Evolutionary conservation across 306 rosid species (phyloP).

Genomic region (Fragaria ananassa): DNA sequence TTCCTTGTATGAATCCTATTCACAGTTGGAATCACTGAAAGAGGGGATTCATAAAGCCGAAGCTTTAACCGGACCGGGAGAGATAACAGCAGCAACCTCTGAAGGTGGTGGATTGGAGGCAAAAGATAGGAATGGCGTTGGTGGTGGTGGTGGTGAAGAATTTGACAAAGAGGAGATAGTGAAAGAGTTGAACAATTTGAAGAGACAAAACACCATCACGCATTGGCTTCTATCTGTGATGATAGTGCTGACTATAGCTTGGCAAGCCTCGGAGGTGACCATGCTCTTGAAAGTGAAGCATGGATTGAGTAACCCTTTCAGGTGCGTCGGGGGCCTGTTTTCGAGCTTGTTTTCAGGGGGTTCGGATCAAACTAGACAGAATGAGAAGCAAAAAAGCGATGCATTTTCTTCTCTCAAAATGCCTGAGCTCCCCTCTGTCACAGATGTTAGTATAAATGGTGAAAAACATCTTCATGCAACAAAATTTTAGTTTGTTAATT

Average conservation of each 20-base stretch:
- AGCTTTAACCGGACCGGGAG: conserved; percentile 20
- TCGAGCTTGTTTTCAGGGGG: conserved; percentile 27
- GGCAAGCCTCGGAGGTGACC: conserved; percentile 79
- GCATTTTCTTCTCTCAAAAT: conserved; percentile 34
- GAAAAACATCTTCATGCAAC: conserved; percentile 7
- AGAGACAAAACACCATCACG: conserved; percentile 65
- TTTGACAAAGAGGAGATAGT: conserved; percentile 43
- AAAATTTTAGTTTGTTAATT: background rate
- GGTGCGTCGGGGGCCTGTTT: conserved; percentile 39
- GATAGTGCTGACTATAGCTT: conserved; percentile 66
- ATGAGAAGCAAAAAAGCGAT: conserved; percentile 19
- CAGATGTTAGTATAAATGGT: conserved; percentile 15
- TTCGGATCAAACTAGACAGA: conserved; percentile 21
- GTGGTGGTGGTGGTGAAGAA: conserved; percentile 11
- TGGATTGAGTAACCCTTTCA: conserved; percentile 58
- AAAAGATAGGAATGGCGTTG: background rate
- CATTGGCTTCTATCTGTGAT: conserved; percentile 81
- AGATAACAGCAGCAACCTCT: conserved; percentile 13
- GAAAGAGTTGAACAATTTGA: conserved; percentile 59
- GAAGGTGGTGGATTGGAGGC: conserved; percentile 8
- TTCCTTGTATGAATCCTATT: background rate
- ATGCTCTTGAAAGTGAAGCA: conserved; percentile 52
- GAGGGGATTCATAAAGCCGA: conserved; percentile 20
- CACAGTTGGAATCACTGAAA: conserved; percentile 51
- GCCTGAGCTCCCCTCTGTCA: conserved; percentile 35